Conservation (phyloP, 73 alveolate species). For the Paramecium sonneborni region DNA sequence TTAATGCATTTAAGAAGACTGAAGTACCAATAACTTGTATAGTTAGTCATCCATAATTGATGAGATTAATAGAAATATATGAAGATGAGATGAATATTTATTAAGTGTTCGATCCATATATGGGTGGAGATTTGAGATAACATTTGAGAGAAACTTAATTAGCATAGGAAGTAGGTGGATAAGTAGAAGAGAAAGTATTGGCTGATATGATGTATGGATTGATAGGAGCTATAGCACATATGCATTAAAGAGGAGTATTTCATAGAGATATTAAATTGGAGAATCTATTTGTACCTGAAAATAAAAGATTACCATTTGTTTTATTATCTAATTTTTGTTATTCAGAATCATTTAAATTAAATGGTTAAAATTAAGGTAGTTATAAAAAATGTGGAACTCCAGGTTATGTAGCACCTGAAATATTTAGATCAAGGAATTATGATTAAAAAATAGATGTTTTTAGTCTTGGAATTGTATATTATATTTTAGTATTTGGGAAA, state of each 20-base stretch:
- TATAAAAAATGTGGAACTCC: constrained; percentile 84
- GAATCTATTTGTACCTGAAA: constrained; percentile 77
- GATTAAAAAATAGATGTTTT: constrained; percentile 79
- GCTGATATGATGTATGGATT: constrained; percentile 59
- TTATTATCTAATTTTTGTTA: constrained; percentile 78
- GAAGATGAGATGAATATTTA: constrained; percentile 39
- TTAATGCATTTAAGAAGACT: constrained; percentile 39
- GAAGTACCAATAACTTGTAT: not conserved
- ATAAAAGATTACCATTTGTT: constrained; percentile 73
- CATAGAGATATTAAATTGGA: constrained; percentile 87
- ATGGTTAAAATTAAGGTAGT: constrained; percentile 66
- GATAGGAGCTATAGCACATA: constrained; percentile 33
- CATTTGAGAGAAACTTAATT: constrained; percentile 42
- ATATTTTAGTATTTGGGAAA: constrained; percentile 81
- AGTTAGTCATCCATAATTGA: constrained; percentile 25
- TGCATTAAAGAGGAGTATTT: constrained; percentile 72
- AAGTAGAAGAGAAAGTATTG: not conserved
- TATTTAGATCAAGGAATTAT: constrained; percentile 74
- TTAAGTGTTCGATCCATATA: constrained; percentile 43
- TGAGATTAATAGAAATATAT: constrained; percentile 53
- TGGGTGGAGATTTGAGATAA: constrained; percentile 54
- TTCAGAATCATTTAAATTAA: constrained; percentile 43
- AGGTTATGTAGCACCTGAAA: constrained; percentile 90
- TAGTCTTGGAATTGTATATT: constrained; percentile 80
- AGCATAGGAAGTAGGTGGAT: constrained; percentile 42